These are phyloP conservation scores for Oryza rufipogon DNA, from an alignment of 176 grass and related monocot species.

Conservation along the genomic window DNA sequence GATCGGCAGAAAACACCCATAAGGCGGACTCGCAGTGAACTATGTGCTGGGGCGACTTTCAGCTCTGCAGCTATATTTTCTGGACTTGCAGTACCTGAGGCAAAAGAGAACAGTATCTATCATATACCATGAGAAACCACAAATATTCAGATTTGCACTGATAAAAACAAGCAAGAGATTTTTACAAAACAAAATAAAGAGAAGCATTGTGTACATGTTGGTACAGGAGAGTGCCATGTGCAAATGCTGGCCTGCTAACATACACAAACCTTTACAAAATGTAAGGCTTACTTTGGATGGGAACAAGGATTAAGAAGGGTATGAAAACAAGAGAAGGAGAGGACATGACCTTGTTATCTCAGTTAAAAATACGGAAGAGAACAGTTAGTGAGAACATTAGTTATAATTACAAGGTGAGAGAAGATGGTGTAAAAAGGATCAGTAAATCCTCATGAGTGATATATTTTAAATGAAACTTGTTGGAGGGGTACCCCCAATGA, in stretches of 20 bases:
- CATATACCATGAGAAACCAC: neutral
- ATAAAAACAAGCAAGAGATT: neutral
- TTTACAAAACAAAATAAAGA: constrained; percentile 3
- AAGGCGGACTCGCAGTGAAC: constrained; percentile 69
- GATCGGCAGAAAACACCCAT: constrained; percentile 92
- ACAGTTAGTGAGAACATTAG: neutral
- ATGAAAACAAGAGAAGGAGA: neutral
- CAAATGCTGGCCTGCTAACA: constrained; percentile 12
- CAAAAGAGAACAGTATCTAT: constrained; percentile 38
- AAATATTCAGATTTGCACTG: neutral
- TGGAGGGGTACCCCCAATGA: neutral
- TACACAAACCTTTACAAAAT: neutral
- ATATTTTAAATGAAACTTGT: too few species aligned
- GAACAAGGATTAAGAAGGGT: neutral
- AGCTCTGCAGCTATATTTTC: constrained; percentile 84
- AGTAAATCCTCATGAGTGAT: too few species aligned
- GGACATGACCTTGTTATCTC: neutral
- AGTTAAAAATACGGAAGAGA: neutral
- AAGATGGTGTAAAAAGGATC: too few species aligned
- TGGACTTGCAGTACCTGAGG: constrained; percentile 63
- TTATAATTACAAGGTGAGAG: too few species aligned
- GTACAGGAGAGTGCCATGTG: neutral
- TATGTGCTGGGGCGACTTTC: constrained; percentile 73
- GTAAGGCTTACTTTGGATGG: neutral
- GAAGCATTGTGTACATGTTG: neutral